These are phyloP conservation scores for Oryza coarctata DNA, from an alignment of 176 grass and related monocot genomes.

Conservation along the genomic window DNA sequence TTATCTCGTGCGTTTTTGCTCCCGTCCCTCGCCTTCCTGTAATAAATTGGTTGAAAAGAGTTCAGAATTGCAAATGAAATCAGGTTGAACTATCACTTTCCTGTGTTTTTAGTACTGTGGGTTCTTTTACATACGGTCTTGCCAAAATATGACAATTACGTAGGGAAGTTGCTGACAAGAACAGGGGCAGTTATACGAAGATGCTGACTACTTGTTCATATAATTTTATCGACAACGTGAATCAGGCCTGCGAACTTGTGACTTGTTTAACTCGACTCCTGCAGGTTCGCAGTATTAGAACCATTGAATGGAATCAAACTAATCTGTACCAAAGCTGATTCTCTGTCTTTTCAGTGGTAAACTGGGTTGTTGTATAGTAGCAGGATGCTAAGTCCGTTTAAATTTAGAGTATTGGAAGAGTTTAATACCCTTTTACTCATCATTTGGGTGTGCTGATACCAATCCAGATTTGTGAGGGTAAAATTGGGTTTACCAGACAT, in stretches of 20 bases:
- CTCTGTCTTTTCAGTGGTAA: not conserved
- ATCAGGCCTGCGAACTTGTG: not conserved
- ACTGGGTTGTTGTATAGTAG: not conserved
- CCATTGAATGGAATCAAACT: not conserved
- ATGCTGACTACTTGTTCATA: not conserved
- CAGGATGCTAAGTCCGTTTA: not conserved
- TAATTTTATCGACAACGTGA: conserved; percentile 8
- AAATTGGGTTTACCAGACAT: not conserved
- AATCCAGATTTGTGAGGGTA: not conserved
- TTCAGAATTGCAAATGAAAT: not conserved
- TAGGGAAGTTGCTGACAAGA: not conserved
- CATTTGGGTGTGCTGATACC: not conserved
- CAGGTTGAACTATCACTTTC: not conserved
- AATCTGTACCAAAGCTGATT: not conserved
- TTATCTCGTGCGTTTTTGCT: too few species aligned
- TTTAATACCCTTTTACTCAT: not conserved
- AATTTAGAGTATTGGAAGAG: not conserved
- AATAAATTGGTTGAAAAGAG: not conserved
- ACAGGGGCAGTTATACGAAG: not conserved
- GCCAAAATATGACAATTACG: too few species aligned
- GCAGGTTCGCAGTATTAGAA: not conserved
- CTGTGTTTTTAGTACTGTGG: not conserved
- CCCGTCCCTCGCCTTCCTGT: too few species aligned
- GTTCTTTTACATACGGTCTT: not conserved
- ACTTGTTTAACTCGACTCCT: conserved; percentile 1